phyloP scores from a whole-genome alignment of 352 stramenopile genomes.

The Phytopythium kandeliae region DNA sequence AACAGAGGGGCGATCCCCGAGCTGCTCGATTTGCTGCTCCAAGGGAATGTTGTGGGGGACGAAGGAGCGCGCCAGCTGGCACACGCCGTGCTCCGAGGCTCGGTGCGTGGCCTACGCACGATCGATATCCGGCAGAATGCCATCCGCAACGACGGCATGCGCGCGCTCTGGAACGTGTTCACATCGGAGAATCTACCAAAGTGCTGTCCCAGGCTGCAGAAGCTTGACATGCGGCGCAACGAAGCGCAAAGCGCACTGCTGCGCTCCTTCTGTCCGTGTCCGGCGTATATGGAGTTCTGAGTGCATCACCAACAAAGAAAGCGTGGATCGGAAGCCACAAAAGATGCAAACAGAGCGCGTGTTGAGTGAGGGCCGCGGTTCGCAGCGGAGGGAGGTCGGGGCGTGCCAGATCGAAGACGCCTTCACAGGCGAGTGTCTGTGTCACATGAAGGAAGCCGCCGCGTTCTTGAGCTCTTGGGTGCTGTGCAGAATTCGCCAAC shows the following conservation, averaged over 20 bases:
- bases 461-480: slow-evolving; percentile 71
- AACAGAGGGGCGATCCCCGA: slow-evolving; percentile 47
- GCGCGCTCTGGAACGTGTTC: slow-evolving; percentile 69
- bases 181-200: slow-evolving; percentile 37
- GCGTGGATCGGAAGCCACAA: too few species aligned
- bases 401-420: too few species aligned
- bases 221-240: slow-evolving; percentile 61
- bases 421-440: too few species aligned
- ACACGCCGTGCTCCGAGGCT: slow-evolving; percentile 50
- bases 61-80: slow-evolving; percentile 45
- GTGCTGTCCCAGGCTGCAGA: slow-evolving; percentile 55
- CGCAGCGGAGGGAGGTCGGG: too few species aligned
- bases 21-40: slow-evolving; percentile 39
- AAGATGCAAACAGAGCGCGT: not conserved
- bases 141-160: slow-evolving; percentile 52
- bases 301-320: too few species aligned
- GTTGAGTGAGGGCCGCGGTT: too few species aligned
- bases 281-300: slow-evolving; percentile 47
- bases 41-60: slow-evolving; percentile 57
- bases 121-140: slow-evolving; percentile 64
- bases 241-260: slow-evolving; percentile 41
- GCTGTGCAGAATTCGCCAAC: slow-evolving; percentile 12
- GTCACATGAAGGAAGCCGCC: slow-evolving; percentile 55
- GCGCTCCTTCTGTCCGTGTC: slow-evolving; percentile 48
- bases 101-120: slow-evolving; percentile 26